These are phyloP conservation scores for Backusella circina DNA, from an alignment of 192 early-diverging fungal genomes.

Conservation along the genomic window DNA sequence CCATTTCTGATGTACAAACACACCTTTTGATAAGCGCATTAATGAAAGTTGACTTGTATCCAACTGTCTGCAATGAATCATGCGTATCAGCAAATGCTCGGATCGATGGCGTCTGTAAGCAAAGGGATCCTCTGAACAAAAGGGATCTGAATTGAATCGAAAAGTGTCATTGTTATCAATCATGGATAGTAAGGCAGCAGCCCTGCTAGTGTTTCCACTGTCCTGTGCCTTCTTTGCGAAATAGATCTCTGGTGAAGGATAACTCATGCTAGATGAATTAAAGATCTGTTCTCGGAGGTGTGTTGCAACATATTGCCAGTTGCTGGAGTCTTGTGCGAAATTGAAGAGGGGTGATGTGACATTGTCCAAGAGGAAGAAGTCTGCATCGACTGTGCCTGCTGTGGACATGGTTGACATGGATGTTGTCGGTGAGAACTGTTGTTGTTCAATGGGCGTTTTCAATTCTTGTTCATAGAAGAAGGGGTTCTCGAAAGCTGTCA, in stretches of 20 bases:
- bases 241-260: conserved; percentile 14
- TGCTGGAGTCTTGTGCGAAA: background rate
- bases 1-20: conserved; percentile 25
- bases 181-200: background rate
- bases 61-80: conserved; percentile 13
- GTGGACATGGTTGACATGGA: background rate
- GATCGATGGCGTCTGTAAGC: conserved; percentile 18
- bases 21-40: conserved; percentile 22
- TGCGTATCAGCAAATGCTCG: conserved; percentile 13
- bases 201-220: background rate
- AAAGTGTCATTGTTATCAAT: background rate
- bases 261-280: conserved; percentile 6
- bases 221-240: background rate
- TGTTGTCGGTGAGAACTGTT: background rate
- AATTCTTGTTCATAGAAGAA: background rate
- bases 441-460: background rate
- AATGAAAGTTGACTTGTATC: background rate
- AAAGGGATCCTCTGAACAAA: background rate
- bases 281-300: conserved; percentile 10
- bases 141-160: background rate
- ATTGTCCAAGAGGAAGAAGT: background rate
- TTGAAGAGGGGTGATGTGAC: background rate
- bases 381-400: background rate
- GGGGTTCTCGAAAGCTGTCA: background rate
- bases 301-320: conserved; percentile 10